Evolutionary conservation across 2,329 filamentous ascomycete genomes (phyloP).

Genomic region (Epichloe bromicola): DNA sequence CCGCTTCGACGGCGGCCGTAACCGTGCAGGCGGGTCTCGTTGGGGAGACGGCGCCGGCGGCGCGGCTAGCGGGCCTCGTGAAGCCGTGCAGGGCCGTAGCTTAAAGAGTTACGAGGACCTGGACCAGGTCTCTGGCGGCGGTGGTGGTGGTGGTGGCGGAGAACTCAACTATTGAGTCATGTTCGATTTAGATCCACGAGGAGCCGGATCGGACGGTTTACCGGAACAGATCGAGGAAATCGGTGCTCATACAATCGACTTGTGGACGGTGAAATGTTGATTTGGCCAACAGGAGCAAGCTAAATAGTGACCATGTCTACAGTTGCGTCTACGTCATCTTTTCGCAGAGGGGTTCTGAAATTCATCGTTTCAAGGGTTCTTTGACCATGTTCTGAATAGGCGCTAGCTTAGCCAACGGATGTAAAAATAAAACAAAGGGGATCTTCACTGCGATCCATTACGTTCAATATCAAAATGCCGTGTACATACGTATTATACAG

Average conservation of each 20-base stretch:
- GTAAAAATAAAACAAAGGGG: background rate
- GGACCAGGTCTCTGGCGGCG: conserved; percentile 66
- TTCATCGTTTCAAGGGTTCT: background rate
- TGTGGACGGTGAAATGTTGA: background rate
- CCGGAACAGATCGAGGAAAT: background rate
- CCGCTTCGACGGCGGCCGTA: conserved; percentile 38
- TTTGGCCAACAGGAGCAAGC: background rate
- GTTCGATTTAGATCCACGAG: background rate
- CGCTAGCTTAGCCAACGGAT: background rate
- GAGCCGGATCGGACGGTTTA: background rate
- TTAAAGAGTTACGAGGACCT: conserved; percentile 96
- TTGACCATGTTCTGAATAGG: background rate
- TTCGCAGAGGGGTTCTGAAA: background rate
- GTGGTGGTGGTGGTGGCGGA: conserved; percentile 61
- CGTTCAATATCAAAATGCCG: no score
- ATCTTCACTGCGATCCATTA: background rate
- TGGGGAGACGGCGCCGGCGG: conserved; percentile 68
- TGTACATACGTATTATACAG: no score
- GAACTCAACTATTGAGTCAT: conserved; percentile 70
- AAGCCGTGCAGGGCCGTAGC: conserved; percentile 84
- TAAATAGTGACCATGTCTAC: background rate
- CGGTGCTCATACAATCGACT: background rate
- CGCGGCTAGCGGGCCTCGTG: conserved; percentile 68
- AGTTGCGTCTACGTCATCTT: background rate
- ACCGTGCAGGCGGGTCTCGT: conserved; percentile 39